Percentiles rank a stretch among this genome's conserved stretches.
Evolutionary conservation across 805 yeast species (phyloP).

Genomic region (Candida ficus): DNA sequence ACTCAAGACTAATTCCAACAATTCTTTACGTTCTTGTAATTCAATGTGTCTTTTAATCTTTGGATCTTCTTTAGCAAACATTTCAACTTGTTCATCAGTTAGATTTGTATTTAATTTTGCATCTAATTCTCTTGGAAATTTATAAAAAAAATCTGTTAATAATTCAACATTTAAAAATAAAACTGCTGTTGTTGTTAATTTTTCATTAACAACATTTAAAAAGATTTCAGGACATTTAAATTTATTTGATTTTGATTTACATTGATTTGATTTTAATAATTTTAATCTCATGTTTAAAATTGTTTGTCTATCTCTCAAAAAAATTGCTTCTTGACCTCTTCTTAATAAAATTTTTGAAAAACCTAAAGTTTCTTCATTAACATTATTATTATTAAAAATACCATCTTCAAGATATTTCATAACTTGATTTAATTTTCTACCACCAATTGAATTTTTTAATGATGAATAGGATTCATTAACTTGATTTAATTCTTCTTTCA

Average conservation of each 20-base stretch:
- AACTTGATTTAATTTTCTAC: slow-evolving; percentile 77
- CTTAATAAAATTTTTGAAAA: slow-evolving; percentile 71
- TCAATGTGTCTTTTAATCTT: slow-evolving; percentile 87
- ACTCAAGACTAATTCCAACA: slow-evolving; percentile 74
- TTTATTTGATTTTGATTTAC: slow-evolving; percentile 74
- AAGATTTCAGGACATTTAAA: slow-evolving; percentile 94
- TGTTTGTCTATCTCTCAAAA: slow-evolving; percentile 66
- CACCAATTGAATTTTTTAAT: slow-evolving; percentile 71
- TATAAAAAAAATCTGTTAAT: slow-evolving; percentile 90
- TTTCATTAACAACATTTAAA: slow-evolving; percentile 86
- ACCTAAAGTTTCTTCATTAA: slow-evolving; percentile 66
- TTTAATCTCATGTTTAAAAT: slow-evolving; percentile 71
- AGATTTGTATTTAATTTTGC: slow-evolving; percentile 58
- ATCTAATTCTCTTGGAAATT: slow-evolving; percentile 93
- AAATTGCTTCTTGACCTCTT: slow-evolving; percentile 80
- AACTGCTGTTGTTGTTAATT: slow-evolving; percentile 89
- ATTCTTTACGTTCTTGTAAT: slow-evolving; percentile 86
- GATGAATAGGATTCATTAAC: slow-evolving; percentile 59
- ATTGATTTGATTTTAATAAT: slow-evolving; percentile 67
- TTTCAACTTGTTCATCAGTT: slow-evolving; percentile 72
- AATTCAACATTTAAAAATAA: slow-evolving; percentile 90
- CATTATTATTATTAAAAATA: slow-evolving; percentile 24
- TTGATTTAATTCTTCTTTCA: slow-evolving; percentile 83
- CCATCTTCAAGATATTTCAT: slow-evolving; percentile 56
- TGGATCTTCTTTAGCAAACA: slow-evolving; percentile 88